Base-by-base conservation (phyloP, 495 filamentous ascomycete genomes). In the Eremomyces bilateralis region DNA sequence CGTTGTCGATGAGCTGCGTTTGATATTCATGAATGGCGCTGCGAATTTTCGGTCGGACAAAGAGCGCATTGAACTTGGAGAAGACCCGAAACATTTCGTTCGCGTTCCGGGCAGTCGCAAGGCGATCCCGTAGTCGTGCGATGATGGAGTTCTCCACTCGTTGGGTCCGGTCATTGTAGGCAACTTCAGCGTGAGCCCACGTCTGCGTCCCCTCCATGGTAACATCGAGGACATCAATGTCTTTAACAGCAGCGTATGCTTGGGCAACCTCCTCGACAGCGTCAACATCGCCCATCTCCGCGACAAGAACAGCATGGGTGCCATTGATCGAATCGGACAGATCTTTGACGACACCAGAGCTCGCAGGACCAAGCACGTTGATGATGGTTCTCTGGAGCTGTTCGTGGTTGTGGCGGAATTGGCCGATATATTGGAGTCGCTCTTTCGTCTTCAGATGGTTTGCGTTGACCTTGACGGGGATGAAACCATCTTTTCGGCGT, bases 81-180 rank as follows among this genome's bases (percentile, higher is more conserved):
- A 95, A 95, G 31, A 99, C 88, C 24, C 90, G 79, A 52, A 99
- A 99, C 88, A 95, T 99, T 51, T 95, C 88, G 50, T 90, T 95
- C 15, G 88, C 88, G 35, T 74, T 84, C 62, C 84, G 95, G 10
- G 88, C 83, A 2, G 80, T 93, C 1, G 85, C 88, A 34, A 99
- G 62, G 28, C 88, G 76, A 56, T 99, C 88, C 46, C 90, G 67
- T 6, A 99, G 59, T 22, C 84, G 71, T 37, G 88, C 82, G 51
- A 99, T 99, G 51, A 99, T 99, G 8, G 90, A 93, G 50, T 95
- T 99, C 51, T 99, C 88, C 4, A 99, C 88, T 13, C 88, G 68
- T 11, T 88, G 81, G 18, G 88, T 95, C 15, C 88, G 76, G 48
- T 95, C 90, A 44, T 93, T 95, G 58, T 99, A 99, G 16, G 71